Evolutionary conservation across 139 green algal species (phyloP).

Genomic region (Volvox reticuliferus): DNA sequence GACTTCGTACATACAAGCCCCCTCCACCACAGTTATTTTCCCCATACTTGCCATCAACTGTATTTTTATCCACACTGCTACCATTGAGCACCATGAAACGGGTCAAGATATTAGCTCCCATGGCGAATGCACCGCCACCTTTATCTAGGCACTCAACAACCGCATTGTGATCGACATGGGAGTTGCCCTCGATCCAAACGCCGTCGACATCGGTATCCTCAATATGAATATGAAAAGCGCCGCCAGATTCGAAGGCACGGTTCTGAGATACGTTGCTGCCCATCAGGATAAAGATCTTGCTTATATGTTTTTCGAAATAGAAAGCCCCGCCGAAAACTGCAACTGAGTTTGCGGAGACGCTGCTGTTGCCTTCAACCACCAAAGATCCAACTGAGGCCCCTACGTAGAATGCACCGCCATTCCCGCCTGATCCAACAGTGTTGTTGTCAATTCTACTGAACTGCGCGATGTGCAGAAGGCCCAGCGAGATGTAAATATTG

Average conservation of each 20-base stretch:
- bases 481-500: not conserved
- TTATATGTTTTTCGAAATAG: not conserved
- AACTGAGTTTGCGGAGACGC: not conserved
- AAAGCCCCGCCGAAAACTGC: not conserved
- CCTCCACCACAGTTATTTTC: not conserved
- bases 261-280: not conserved
- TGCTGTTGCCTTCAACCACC: not conserved
- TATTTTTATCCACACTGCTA: not conserved
- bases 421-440: not conserved
- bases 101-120: not conserved
- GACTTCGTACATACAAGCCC: not conserved
- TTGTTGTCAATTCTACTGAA: not conserved
- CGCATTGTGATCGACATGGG: not conserved
- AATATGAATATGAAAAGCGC: not conserved
- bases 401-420: not conserved
- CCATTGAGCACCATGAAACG: not conserved
- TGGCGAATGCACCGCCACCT: not conserved
- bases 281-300: not conserved
- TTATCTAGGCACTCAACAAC: not conserved
- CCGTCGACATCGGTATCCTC: not conserved
- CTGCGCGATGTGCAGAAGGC: not conserved
- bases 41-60: not conserved
- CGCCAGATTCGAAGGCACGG: not conserved
- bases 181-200: not conserved
- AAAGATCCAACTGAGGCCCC: not conserved